A percentile compares a stretch with the other conserved stretches of the same genome.
These are phyloP conservation scores for Conticribra weissflogii DNA, from an alignment of 108 stramenopile species.

Conservation along the genomic window DNA sequence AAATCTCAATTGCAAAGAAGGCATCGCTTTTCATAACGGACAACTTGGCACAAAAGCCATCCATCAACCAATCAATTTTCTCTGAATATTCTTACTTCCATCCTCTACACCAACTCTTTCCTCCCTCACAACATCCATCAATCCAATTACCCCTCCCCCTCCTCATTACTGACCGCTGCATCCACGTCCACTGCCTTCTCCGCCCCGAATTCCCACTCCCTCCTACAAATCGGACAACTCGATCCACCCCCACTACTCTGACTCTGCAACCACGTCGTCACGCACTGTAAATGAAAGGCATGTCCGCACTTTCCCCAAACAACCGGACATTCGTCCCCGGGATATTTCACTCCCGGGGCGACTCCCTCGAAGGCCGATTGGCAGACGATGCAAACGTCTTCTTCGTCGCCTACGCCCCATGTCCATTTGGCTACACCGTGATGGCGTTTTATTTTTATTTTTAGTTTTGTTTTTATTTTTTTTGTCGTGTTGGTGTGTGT, in stretches of 20 bases:
- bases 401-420: constrained; percentile 72
- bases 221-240: constrained; percentile 78
- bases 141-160: not conserved
- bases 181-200: constrained; percentile 19
- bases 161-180: not conserved
- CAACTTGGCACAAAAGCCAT: too few relatives aligned
- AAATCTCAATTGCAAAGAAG: too few relatives aligned
- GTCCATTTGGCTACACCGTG: constrained; percentile 89
- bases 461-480: constrained; percentile 44
- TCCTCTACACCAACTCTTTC: too few relatives aligned
- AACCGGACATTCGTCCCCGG: constrained; percentile 91
- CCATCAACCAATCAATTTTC: too few relatives aligned
- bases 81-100: too few relatives aligned
- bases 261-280: constrained; percentile 70
- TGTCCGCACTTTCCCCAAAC: constrained; percentile 90
- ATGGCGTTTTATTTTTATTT: constrained; percentile 74
- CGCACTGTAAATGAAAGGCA: constrained; percentile 91
- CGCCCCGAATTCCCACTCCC: constrained; percentile 88
- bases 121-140: not conserved
- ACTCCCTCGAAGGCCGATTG: constrained; percentile 89
- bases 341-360: constrained; percentile 86
- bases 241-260: constrained; percentile 12
- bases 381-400: constrained; percentile 92
- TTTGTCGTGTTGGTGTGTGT: constrained; percentile 1
- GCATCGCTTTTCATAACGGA: too few relatives aligned